Percentiles rank a stretch among this genome's conserved stretches.
phyloP scores from a whole-genome alignment of 108 stramenopile species.

The Cyclostephanos invisitatus region DNA sequence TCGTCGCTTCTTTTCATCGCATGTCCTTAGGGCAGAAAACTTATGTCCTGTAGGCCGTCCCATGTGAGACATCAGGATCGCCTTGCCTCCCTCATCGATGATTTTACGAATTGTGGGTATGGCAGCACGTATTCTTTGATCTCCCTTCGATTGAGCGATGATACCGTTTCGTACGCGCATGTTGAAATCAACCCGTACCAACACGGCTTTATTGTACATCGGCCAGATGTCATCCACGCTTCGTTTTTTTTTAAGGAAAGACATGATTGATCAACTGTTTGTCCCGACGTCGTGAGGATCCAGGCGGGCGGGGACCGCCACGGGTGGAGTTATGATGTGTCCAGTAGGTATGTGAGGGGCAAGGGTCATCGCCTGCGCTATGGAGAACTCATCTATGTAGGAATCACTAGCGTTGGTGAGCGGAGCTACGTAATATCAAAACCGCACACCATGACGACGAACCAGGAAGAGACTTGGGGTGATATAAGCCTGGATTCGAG shows the following conservation, averaged over 20 bases:
- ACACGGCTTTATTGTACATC: constrained; percentile 48
- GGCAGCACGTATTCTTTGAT: constrained; percentile 75
- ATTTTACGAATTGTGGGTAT: constrained; percentile 83
- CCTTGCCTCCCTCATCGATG: constrained; percentile 64
- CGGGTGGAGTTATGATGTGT: too few relatives aligned
- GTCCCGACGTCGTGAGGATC: too few relatives aligned
- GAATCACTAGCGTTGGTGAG: too few relatives aligned
- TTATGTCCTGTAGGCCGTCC: constrained; percentile 79
- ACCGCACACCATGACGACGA: background rate
- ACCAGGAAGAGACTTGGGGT: constrained; percentile 8
- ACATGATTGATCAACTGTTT: constrained; percentile 16
- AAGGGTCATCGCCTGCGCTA: too few relatives aligned
- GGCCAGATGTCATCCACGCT: constrained; percentile 42
- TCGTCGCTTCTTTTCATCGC: constrained; percentile 15
- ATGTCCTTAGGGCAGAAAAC: constrained; percentile 3
- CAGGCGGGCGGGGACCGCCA: too few relatives aligned
- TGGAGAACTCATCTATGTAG: background rate
- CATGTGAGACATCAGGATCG: constrained; percentile 80
- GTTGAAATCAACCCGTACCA: constrained; percentile 89
- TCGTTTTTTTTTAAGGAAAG: constrained; percentile 43
- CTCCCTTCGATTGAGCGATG: constrained; percentile 71
- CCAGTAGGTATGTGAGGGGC: too few relatives aligned
- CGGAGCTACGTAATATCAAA: too few relatives aligned
- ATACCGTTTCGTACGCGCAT: constrained; percentile 74
- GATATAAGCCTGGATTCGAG: background rate